These are phyloP conservation scores for Scutellaria barbata DNA, from an alignment of 257 asterid genomes.

Conservation along the genomic window DNA sequence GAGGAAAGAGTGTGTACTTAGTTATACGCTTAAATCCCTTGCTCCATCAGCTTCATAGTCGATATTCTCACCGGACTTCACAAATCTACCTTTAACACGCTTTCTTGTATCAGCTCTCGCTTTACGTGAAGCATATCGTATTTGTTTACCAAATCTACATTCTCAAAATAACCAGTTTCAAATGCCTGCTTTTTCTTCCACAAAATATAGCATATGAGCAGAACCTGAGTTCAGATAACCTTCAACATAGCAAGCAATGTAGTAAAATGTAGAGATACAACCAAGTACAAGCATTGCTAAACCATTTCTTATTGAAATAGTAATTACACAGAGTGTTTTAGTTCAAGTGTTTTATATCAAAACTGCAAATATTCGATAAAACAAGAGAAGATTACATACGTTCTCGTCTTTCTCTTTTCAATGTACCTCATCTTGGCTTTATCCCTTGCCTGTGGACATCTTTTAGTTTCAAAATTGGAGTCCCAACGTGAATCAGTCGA, in stretches of 20 bases:
- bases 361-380: background rate
- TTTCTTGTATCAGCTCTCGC: constrained; percentile 92
- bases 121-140: constrained; percentile 89
- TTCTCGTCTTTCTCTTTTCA: constrained; percentile 83
- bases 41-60: constrained; percentile 57
- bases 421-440: constrained; percentile 87
- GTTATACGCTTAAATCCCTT: constrained; percentile 41
- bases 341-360: background rate
- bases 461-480: constrained; percentile 45
- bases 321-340: background rate
- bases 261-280: too few relatives aligned
- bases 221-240: background rate
- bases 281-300: too few relatives aligned
- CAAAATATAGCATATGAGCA: background rate
- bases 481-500: constrained; percentile 67
- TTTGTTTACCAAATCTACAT: constrained; percentile 81
- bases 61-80: constrained; percentile 73
- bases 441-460: constrained; percentile 69
- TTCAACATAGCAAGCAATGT: too few relatives aligned
- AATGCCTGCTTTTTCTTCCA: background rate
- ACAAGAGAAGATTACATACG: constrained; percentile 41
- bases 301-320: background rate
- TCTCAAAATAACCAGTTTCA: constrained; percentile 1
- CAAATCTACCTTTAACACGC: constrained; percentile 92
- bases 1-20: constrained; percentile 21